Evolutionary conservation across 371 early-diverging fungal species (phyloP), one percentile per base, ranked within the genome.

Genomic region (Dinochytrium kinnereticum): DNA sequence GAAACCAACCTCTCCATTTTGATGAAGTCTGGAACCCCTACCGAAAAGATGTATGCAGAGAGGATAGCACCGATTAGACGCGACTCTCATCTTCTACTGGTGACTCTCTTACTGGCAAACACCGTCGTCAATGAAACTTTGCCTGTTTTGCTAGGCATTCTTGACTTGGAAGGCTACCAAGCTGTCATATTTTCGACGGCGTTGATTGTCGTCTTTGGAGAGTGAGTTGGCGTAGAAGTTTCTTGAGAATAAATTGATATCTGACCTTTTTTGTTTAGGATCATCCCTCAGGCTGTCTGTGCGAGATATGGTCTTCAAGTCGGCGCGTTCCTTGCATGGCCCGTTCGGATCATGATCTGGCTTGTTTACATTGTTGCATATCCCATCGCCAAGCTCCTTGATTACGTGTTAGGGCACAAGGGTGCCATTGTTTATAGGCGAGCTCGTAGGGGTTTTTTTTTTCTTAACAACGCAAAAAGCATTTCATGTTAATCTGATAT

Each of bases 81-180:
- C 68, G 91, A 93, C 70, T 87, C 88, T 51, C 94, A 94, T 73
- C 90, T 93, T 90, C 90, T 95, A 13, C 82, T 95, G 1, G 95
- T 95, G 1, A 96, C 97, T 1, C 81, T 98, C 53, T 77, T 98
- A 39, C 79, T 98, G 28, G 89, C 93, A 5, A 98, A 97, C 82
- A 95, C 95, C 15, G 85, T 98, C 26, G 88, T 96, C 55, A 97
- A 97, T 82, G 96, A 97, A 80, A 93, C 97, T 0, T 81, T 98
- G 57, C 98, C 98, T 1, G 94, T 98, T 51, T 87, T 98, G 70
- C 78, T 87, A 44, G 74, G 81, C 53, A 30, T 59, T 28, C 70
- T 85, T 1, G 76, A 80, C 30, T 84, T 95, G 64, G 93, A 96
- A 73, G 90, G 94, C 61, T 87, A 90, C 66, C 85, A 82, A n/a